Base-by-base conservation (phyloP, 495 filamentous ascomycete species). In the Staphylotrichum longicolle region DNA sequence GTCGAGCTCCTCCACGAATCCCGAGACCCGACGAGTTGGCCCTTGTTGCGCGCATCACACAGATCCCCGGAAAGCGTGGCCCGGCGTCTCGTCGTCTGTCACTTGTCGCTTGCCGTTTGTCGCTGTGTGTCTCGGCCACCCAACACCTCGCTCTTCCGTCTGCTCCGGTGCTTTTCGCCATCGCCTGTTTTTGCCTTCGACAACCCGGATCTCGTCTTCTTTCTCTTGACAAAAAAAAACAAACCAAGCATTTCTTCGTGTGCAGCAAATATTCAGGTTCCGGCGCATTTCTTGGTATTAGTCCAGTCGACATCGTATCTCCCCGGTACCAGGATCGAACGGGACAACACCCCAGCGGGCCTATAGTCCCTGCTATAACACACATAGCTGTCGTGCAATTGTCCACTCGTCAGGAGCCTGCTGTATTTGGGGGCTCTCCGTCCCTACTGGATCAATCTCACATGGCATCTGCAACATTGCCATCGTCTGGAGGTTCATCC, bases 11-110 rank as follows among this genome's bases (percentile, higher is more conserved):
- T 54, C 45, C 35, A 52, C 35, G n/a, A 41, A 50, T 33, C 14
- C 53, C 46, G 45, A 20, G 51, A 64, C 57, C 62, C 20, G 39
- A 40, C 44, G 10, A 47, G 39, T 8, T 52, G 15, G 45, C 45
- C 62, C 11, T 37, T 55, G 42, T 54, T 59, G 57, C 46, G 62
- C 51, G 34, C 44, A 60, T 64, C 62, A 64, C 7, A 53, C 54
- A 58, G 20, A 42, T 48, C 42, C 15, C 12, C 39, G 55, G 2
- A 40, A 40, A 6, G 3, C 35, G n/a, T 27, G n/a, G 35, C 35
- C 20, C 20, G 20, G 20, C 20, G 20, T 27, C 14, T 33, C 51
- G 11, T 27, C 7, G 11, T 8, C 15, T 41, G n/a, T 32, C 37
- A 39, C 14, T 42, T 55, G 37, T 20, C 37, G n/a, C 20, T 33